Base-by-base conservation (phyloP, 2,329 filamentous ascomycete species). In the Talaromyces verruculosus region DNA sequence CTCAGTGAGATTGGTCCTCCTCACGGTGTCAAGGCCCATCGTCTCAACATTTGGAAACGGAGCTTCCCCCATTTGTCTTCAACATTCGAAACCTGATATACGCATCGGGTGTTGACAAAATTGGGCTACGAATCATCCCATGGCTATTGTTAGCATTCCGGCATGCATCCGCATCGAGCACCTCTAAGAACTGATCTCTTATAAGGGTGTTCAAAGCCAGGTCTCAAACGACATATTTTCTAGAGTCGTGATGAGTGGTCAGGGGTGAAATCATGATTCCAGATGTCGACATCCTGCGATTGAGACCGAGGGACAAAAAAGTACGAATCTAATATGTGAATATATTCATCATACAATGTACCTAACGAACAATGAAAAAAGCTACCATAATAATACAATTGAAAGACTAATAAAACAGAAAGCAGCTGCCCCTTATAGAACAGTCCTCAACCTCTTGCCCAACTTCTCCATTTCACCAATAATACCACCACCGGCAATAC, bases 391-490 rank as follows among this genome's bases (percentile, higher is more conserved):
- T 43, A 60, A 60, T 60, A 60, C 57, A 60, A 28, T 55, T n/a
- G 33, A 37, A 64, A 10, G 11, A 28, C 33, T 33, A 37, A 8
- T 37, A 22, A 25, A 57, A 37, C 17, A 57, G 37, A 19, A 33
- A 30, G 7, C 17, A 30, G 3, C 33, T 57, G 28, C 7, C n/a
- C 28, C 19, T 61, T 60, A 67, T 25, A 65, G 45, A 17, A 66
- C 61, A 53, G 79, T 74, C 68, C 78, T 78, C 61, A 80, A 73
- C 65, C 79, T 78, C 67, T 85, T 80, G 66, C 81, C 83, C 45
- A 87, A 85, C 73, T 89, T 87, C 82, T 96, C 92, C 81, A 97
- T 85, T 84, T 97, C 92, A 7, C 92, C 93, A 55, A 97, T 84
- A 61, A 94, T 86, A 17, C 93, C 93, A 72, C 90, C 88, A 25